Conservation (phyloP, 495 filamentous ascomycete species). For the Penicilliopsis zonata region DNA sequence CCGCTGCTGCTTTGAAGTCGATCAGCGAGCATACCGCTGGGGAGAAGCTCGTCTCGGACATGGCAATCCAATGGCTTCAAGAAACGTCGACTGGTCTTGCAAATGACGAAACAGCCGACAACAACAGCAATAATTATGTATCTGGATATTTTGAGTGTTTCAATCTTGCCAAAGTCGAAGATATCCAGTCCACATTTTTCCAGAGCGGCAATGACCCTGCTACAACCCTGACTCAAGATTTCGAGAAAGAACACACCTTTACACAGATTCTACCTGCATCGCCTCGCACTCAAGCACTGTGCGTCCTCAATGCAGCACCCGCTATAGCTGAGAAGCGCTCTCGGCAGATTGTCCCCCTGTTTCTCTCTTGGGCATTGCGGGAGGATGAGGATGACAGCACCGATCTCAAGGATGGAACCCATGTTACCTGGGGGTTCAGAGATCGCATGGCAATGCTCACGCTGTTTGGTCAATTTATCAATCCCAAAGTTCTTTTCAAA, state of each 20-base stretch:
- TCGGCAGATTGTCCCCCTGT: constrained; percentile 69
- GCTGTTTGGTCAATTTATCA: constrained; percentile 74
- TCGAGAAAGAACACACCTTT: constrained; percentile 22
- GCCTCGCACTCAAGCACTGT: constrained; percentile 65
- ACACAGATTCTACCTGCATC: constrained; percentile 23
- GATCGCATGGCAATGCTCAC: constrained; percentile 73
- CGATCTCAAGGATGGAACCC: constrained; percentile 12
- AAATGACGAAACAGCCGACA: constrained; percentile 14
- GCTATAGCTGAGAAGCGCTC: constrained; percentile 74
- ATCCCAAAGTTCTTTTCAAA: constrained; percentile 72
- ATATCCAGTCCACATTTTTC: constrained; percentile 21
- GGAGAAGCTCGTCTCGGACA: constrained; percentile 57
- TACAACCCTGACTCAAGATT: constrained; percentile 15
- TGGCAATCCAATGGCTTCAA: constrained; percentile 74
- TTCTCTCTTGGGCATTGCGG: constrained; percentile 60
- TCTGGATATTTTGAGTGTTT: constrained; percentile 64
- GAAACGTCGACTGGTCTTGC: constrained; percentile 30
- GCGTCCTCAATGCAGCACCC: constrained; percentile 62
- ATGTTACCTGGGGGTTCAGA: constrained; percentile 42
- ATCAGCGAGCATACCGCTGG: constrained; percentile 58
- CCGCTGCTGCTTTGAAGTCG: constrained; percentile 57
- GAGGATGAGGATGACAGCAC: constrained; percentile 37
- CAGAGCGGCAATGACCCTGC: constrained; percentile 10
- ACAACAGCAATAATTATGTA: constrained; percentile 16
- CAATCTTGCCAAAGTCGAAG: constrained; percentile 51